phyloP scores from a whole-genome alignment of 2,329 filamentous ascomycete species.

The Cercospora berteroae region DNA sequence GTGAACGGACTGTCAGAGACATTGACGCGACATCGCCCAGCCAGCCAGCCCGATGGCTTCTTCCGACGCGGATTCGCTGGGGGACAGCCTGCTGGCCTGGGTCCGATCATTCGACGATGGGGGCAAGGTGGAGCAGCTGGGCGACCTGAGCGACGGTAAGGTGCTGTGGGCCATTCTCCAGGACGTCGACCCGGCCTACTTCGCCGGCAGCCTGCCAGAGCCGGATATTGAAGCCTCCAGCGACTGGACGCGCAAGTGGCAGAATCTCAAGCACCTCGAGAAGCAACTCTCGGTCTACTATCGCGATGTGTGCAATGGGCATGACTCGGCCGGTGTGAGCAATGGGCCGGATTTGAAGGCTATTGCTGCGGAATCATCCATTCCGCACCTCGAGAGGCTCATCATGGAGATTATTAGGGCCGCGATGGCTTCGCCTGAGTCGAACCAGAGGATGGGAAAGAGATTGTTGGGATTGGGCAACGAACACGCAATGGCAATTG shows the following conservation, averaged over 20 bases:
- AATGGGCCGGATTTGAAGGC: slow-evolving; percentile 50
- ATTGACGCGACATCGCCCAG: background rate
- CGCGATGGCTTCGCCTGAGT: slow-evolving; percentile 48
- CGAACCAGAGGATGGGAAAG: slow-evolving; percentile 48
- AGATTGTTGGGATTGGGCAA: slow-evolving; percentile 35
- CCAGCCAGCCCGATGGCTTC: slow-evolving; percentile 23
- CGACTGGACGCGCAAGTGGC: slow-evolving; percentile 54
- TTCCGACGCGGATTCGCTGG: slow-evolving; percentile 28
- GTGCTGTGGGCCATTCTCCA: slow-evolving; percentile 50
- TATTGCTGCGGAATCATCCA: slow-evolving; percentile 47
- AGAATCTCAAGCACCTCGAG: slow-evolving; percentile 54
- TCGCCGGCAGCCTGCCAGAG: slow-evolving; percentile 49
- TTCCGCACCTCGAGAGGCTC: slow-evolving; percentile 40
- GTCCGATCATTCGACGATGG: slow-evolving; percentile 47
- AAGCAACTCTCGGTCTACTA: slow-evolving; percentile 50
- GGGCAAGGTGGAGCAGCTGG: slow-evolving; percentile 40
- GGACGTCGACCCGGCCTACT: slow-evolving; percentile 50
- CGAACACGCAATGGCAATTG: slow-evolving; percentile 36
- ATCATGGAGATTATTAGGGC: slow-evolving; percentile 51
- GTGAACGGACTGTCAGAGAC: background rate
- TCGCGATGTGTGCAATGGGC: slow-evolving; percentile 45
- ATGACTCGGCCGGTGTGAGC: slow-evolving; percentile 35
- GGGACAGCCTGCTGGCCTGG: slow-evolving; percentile 37
- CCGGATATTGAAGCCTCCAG: slow-evolving; percentile 43
- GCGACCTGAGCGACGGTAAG: slow-evolving; percentile 48